Evolutionary conservation across 2,329 filamentous ascomycete genomes (phyloP).

Genomic region (Seiridium unicorne): DNA sequence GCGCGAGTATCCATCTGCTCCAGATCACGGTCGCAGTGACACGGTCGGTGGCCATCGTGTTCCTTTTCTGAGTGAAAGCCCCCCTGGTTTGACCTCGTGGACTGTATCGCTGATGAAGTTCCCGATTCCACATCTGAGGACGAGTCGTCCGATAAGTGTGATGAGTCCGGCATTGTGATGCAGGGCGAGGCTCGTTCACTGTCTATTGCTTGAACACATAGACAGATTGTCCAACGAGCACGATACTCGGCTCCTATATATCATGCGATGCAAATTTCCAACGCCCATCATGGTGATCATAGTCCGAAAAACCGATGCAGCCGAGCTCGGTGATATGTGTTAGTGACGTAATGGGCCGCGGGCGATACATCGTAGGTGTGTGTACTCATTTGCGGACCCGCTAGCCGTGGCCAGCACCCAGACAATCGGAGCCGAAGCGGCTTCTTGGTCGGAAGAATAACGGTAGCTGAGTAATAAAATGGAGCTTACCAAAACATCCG

Average conservation of each 20-base stretch:
- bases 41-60: conserved; percentile 28
- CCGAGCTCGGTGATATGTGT: background rate
- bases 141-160: background rate
- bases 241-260: too few species aligned
- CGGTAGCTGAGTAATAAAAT: background rate
- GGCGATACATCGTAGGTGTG: background rate
- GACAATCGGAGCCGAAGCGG: background rate
- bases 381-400: background rate
- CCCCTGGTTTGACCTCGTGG: background rate
- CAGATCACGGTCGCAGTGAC: conserved; percentile 14
- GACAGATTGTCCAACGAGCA: too few species aligned
- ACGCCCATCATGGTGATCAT: too few species aligned
- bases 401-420: background rate
- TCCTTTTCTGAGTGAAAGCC: conserved; percentile 11
- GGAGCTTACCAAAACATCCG: background rate
- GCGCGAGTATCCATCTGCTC: conserved; percentile 14
- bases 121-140: background rate
- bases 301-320: background rate
- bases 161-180: background rate
- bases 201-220: too few species aligned
- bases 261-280: too few species aligned
- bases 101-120: background rate
- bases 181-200: too few species aligned
- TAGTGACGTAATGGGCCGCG: background rate
- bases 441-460: background rate